Percentiles rank a stretch among this genome's conserved stretches.
Evolutionary conservation across 257 asterid species (phyloP).

Genomic region (Primulina huaijiensis): DNA sequence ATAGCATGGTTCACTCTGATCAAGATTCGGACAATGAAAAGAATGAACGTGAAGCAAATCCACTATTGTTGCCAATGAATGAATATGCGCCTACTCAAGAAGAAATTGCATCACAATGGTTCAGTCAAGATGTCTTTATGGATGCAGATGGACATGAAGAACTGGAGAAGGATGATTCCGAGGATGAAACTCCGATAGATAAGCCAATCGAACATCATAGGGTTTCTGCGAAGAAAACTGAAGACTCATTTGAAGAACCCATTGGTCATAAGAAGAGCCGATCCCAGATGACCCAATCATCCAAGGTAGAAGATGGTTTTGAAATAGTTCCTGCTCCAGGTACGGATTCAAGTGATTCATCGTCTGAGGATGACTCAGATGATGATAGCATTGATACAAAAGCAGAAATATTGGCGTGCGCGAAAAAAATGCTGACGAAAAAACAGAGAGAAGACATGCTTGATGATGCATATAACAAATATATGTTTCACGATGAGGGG

Average conservation of each 20-base stretch:
- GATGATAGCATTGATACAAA: constrained; percentile 54
- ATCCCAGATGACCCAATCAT: constrained; percentile 19
- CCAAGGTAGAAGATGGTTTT: constrained; percentile 44
- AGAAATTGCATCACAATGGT: constrained; percentile 83
- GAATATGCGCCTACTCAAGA: constrained; percentile 71
- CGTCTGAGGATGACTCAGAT: constrained; percentile 68
- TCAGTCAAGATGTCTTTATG: constrained; percentile 81
- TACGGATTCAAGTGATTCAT: constrained; percentile 70
- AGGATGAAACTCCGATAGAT: constrained; percentile 65
- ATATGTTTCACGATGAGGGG: constrained; percentile 77
- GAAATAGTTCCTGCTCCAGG: constrained; percentile 86
- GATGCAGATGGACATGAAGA: constrained; percentile 56
- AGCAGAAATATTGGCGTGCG: constrained; percentile 82
- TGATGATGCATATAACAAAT: constrained; percentile 87
- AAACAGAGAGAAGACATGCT: constrained; percentile 80
- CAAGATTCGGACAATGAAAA: constrained; percentile 66
- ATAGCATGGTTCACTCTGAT: constrained; percentile 43
- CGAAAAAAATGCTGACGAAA: constrained; percentile 74
- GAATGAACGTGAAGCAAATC: constrained; percentile 59
- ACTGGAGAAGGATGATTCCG: constrained; percentile 50
- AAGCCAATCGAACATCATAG: constrained; percentile 17
- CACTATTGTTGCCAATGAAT: constrained; percentile 66
- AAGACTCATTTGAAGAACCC: constrained; percentile 31
- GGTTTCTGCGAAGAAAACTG: constrained; percentile 24
- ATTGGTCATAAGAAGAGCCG: constrained; percentile 8